A percentile compares a stretch with the other conserved stretches of the same genome.
Evolutionary conservation across 495 filamentous ascomycete genomes (phyloP).

Genomic region (Glonium stellatum): DNA sequence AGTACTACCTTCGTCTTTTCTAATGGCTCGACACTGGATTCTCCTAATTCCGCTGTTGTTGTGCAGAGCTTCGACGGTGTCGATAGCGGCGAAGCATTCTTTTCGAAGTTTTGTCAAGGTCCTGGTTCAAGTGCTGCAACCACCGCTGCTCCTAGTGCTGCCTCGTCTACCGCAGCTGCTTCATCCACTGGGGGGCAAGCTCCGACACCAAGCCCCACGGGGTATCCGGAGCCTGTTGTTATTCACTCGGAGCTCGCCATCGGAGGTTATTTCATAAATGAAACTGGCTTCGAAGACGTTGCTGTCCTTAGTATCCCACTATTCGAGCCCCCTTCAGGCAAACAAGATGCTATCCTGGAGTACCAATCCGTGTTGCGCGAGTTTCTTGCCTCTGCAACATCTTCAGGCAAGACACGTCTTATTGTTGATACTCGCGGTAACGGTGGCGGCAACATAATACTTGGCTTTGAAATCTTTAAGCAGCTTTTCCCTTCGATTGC

Average conservation of each 20-base stretch:
- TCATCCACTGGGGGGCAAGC: neutral
- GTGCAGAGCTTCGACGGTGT: slow-evolving; percentile 19
- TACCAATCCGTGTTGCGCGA: slow-evolving; percentile 22
- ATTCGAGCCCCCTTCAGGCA: slow-evolving; percentile 10
- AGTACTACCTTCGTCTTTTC: slow-evolving; percentile 40
- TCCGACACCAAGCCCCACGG: slow-evolving; percentile 6
- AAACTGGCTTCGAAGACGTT: slow-evolving; percentile 25
- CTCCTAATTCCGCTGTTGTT: slow-evolving; percentile 38
- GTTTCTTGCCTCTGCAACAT: slow-evolving; percentile 16
- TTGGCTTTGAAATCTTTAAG: slow-evolving; percentile 28
- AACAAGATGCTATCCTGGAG: slow-evolving; percentile 3
- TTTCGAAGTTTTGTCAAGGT: slow-evolving; percentile 18
- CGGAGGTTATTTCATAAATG: slow-evolving; percentile 26
- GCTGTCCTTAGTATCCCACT: slow-evolving; percentile 26
- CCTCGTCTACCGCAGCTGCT: neutral
- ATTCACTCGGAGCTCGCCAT: slow-evolving; percentile 11
- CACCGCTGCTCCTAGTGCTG: slow-evolving; percentile 4
- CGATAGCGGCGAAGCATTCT: slow-evolving; percentile 18
- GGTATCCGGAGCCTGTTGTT: slow-evolving; percentile 17
- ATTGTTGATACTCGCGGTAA: slow-evolving; percentile 26
- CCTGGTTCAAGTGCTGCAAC: slow-evolving; percentile 1
- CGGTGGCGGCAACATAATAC: slow-evolving; percentile 20
- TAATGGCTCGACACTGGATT: slow-evolving; percentile 36
- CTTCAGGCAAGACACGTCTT: slow-evolving; percentile 22
- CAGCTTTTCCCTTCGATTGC: slow-evolving; percentile 25